phyloP scores from a whole-genome alignment of 225 moss, liverwort and hornwort genomes.

The Polytrichum commune region DNA sequence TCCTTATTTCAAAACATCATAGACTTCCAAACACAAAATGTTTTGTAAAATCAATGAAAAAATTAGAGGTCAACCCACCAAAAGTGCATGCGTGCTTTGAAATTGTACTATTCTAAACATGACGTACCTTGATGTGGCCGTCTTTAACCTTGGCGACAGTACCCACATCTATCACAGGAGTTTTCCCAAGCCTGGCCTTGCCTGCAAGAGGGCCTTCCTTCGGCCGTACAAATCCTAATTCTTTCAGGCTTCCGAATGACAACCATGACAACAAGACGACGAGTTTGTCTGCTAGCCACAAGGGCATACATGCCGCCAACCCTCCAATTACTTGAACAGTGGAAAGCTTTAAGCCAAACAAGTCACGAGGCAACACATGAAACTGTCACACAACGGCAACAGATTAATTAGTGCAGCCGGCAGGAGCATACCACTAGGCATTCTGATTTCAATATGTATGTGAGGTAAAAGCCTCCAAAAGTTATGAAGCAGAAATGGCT shows the following conservation, averaged over 20 bases:
- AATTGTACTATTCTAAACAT: too few relatives aligned
- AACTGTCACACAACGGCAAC: constrained; percentile 8
- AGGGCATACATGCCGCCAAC: constrained; percentile 8
- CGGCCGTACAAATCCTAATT: constrained; percentile 13
- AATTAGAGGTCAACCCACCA: too few relatives aligned
- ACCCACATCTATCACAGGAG: constrained; percentile 34
- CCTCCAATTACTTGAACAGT: neutral
- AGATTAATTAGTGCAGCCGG: neutral
- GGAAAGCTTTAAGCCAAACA: constrained; percentile 17
- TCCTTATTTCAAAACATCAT: too few relatives aligned
- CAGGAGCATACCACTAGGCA: too few relatives aligned
- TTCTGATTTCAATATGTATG: too few relatives aligned
- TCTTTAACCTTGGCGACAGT: constrained; percentile 14
- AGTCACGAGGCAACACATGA: constrained; percentile 35
- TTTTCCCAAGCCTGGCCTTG: constrained; percentile 21
- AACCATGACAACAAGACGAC: constrained; percentile 15
- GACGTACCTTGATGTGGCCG: constrained; percentile 29
- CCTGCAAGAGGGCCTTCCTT: constrained; percentile 19
- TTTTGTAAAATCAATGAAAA: too few relatives aligned
- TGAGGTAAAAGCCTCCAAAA: neutral
- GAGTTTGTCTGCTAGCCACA: constrained; percentile 18
- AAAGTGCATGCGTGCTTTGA: too few relatives aligned
- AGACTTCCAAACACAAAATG: too few relatives aligned
- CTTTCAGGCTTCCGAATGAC: constrained; percentile 10
- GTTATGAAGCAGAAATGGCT: neutral